phyloP scores from a whole-genome alignment of 1,284 basidiomycete species.

The Trichosporon inkin region DNA sequence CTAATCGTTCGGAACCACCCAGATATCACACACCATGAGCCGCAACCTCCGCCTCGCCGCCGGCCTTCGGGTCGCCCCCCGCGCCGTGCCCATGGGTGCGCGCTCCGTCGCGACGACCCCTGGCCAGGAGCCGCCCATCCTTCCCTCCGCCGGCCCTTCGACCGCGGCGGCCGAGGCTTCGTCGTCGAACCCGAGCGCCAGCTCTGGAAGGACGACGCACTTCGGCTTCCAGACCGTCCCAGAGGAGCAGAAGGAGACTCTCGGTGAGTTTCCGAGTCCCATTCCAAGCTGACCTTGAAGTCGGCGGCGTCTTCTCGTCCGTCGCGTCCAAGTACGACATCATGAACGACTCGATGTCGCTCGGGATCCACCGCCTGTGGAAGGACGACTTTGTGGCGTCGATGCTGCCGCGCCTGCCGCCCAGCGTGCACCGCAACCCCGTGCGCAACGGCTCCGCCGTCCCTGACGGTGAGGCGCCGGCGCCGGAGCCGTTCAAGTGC shows the following conservation, averaged over 20 bases:
- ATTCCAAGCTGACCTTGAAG: slow-evolving; percentile 43
- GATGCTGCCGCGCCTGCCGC: slow-evolving; percentile 61
- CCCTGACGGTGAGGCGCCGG: slow-evolving; percentile 35
- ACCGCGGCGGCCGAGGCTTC: background rate
- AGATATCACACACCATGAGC: slow-evolving; percentile 18
- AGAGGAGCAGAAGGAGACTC: slow-evolving; percentile 63
- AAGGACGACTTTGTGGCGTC: slow-evolving; percentile 85
- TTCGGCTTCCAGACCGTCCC: slow-evolving; percentile 89
- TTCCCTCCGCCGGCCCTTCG: slow-evolving; percentile 11
- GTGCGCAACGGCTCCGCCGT: slow-evolving; percentile 47
- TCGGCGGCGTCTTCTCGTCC: slow-evolving; percentile 89
- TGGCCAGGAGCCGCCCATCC: background rate
- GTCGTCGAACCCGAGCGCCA: background rate
- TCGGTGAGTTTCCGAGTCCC: slow-evolving; percentile 47
- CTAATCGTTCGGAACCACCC: slow-evolving; percentile 9
- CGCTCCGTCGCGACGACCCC: slow-evolving; percentile 18
- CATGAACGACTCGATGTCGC: slow-evolving; percentile 98
- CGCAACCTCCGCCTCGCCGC: slow-evolving; percentile 19
- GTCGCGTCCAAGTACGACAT: slow-evolving; percentile 95
- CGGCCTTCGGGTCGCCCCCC: slow-evolving; percentile 15
- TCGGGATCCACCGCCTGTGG: slow-evolving; percentile 95
- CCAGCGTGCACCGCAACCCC: slow-evolving; percentile 41
- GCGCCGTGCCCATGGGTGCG: slow-evolving; percentile 9
- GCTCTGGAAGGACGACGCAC: slow-evolving; percentile 59
- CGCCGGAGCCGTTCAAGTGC: slow-evolving; percentile 59